Conservation (phyloP, 225 moss, liverwort and hornwort species). For the Rhytidiadelphus loreus region DNA sequence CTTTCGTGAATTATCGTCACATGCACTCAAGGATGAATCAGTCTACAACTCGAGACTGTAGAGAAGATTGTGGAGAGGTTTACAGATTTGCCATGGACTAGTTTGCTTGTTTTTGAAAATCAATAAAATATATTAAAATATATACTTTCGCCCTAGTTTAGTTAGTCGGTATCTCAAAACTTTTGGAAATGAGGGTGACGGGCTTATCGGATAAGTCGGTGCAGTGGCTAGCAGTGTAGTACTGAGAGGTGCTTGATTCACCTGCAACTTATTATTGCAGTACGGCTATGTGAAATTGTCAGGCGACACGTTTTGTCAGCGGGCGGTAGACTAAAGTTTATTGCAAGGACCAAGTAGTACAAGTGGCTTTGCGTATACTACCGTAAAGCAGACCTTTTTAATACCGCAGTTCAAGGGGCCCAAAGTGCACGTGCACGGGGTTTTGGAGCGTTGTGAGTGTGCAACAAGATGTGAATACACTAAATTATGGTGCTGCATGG, state of each 20-base stretch:
- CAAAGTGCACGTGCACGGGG: neutral
- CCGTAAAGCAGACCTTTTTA: neutral
- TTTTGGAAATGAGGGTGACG: neutral
- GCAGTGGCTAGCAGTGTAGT: neutral
- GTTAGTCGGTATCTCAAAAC: too few species aligned
- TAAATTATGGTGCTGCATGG: too few species aligned
- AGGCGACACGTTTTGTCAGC: neutral
- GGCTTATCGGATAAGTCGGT: neutral
- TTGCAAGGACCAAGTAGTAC: neutral
- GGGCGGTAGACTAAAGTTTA: neutral
- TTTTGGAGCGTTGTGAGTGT: neutral
- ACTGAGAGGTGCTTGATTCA: neutral
- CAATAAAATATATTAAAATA: too few species aligned
- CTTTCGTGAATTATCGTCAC: neutral
- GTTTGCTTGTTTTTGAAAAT: too few species aligned
- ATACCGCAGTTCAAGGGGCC: neutral
- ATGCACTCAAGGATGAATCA: neutral
- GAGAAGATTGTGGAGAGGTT: neutral
- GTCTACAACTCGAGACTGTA: neutral
- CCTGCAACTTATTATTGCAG: neutral
- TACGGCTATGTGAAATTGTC: neutral
- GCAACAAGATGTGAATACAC: neutral
- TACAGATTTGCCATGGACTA: too few species aligned
- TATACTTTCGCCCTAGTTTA: neutral
- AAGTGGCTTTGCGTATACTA: neutral